Evolutionary conservation across 2,329 filamentous ascomycete species (phyloP).

Genomic region (Cordyceps cateniannulata): DNA sequence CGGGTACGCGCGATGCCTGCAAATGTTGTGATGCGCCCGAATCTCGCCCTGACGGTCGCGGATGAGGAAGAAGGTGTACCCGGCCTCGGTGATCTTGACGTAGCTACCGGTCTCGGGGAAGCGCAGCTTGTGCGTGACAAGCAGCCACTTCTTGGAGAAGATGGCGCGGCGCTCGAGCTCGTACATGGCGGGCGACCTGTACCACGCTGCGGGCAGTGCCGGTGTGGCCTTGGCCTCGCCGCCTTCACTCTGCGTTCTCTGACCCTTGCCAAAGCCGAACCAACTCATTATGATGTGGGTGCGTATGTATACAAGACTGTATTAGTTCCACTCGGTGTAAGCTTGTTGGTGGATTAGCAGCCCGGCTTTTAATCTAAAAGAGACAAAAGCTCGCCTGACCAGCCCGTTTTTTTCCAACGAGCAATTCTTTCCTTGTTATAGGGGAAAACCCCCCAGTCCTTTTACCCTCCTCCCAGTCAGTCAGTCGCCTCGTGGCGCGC

Average conservation of each 20-base stretch:
- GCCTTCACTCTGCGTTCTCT: not conserved
- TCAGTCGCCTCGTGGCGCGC: not conserved
- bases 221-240: constrained; percentile 10
- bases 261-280: constrained; percentile 6
- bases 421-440: not conserved
- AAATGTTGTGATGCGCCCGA: constrained; percentile 18
- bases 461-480: not conserved
- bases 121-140: constrained; percentile 35
- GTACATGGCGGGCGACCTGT: constrained; percentile 44
- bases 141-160: constrained; percentile 51
- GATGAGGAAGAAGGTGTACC: constrained; percentile 19
- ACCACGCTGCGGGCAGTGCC: constrained; percentile 21
- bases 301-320: not conserved
- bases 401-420: not conserved
- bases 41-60: constrained; percentile 18
- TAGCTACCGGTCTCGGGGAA: constrained; percentile 17
- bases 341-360: not conserved
- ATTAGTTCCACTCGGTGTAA: not conserved
- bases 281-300: constrained; percentile 7
- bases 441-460: not conserved
- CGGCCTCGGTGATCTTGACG: constrained; percentile 16
- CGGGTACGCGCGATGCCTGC: constrained; percentile 18
- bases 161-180: constrained; percentile 50
- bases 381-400: not conserved
- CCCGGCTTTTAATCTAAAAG: too few relatives aligned